phyloP scores from a whole-genome alignment of 495 filamentous ascomycete genomes.

The Penicilliopsis zonata region DNA sequence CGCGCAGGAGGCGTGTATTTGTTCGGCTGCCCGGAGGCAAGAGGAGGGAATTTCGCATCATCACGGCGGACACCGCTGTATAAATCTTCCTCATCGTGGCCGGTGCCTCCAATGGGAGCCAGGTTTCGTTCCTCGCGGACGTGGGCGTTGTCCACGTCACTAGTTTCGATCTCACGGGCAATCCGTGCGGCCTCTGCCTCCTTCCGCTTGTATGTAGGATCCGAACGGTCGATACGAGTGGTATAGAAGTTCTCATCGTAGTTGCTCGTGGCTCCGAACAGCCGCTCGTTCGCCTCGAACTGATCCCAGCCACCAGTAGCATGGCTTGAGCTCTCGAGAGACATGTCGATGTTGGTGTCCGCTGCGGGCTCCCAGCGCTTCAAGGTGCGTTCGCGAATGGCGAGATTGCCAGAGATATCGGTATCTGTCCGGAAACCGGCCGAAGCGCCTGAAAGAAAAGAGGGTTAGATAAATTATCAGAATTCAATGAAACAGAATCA shows the following conservation, averaged over 20 bases:
- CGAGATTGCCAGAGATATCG: conserved; percentile 69
- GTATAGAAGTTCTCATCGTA: conserved; percentile 96
- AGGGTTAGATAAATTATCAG: too few species aligned
- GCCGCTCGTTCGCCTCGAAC: conserved; percentile 77
- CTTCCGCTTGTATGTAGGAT: conserved; percentile 68
- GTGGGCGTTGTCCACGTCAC: conserved; percentile 57
- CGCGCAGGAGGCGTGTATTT: conserved; percentile 86
- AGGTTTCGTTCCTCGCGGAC: conserved; percentile 82
- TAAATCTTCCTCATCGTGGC: conserved; percentile 87
- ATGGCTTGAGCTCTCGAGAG: conserved; percentile 45
- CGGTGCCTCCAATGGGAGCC: conserved; percentile 47
- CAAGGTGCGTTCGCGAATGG: conserved; percentile 59
- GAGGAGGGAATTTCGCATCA: conserved; percentile 52
- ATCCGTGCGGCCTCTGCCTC: conserved; percentile 68
- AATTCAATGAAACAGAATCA: conserved; percentile 1
- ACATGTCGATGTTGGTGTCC: conserved; percentile 49
- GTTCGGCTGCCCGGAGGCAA: conserved; percentile 49
- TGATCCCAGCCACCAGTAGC: conserved; percentile 68
- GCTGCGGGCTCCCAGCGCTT: conserved; percentile 69
- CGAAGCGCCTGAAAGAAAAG: conserved; percentile 27
- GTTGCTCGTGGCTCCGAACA: conserved; percentile 74
- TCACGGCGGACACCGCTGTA: conserved; percentile 86
- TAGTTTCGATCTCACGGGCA: conserved; percentile 80
- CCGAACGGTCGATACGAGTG: conserved; percentile 68
- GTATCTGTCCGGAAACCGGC: conserved; percentile 72